Evolutionary conservation across 2,329 filamentous ascomycete genomes (phyloP).

Genomic region (Curvularia spicifera): DNA sequence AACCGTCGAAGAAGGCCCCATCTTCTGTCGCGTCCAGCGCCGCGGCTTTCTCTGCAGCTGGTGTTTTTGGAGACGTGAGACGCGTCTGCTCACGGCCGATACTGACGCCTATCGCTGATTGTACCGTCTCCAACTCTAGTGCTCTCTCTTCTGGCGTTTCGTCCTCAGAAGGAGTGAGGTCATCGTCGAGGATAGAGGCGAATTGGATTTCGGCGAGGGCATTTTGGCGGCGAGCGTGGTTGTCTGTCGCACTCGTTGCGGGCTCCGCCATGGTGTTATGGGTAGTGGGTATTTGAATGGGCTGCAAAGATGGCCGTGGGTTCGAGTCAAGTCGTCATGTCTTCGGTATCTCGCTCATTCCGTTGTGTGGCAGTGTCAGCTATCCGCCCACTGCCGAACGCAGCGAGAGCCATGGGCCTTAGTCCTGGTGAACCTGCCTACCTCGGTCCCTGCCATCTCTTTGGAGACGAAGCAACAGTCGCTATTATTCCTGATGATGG

Average conservation of each 20-base stretch:
- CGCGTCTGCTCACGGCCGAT: constrained; percentile 64
- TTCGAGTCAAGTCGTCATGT: constrained; percentile 26
- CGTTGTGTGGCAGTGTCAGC: constrained; percentile 37
- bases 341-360: constrained; percentile 22
- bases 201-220: constrained; percentile 53
- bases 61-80: constrained; percentile 63
- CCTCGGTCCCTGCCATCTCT: constrained; percentile 4
- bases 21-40: constrained; percentile 57
- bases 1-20: constrained; percentile 57
- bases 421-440: constrained; percentile 12
- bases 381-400: constrained; percentile 33
- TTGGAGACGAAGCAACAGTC: constrained; percentile 5
- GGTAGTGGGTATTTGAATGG: constrained; percentile 7
- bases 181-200: constrained; percentile 49
- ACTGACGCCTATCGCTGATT: constrained; percentile 63
- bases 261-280: constrained; percentile 31
- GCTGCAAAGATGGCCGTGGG: constrained; percentile 14
- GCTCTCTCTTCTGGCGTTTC: constrained; percentile 41
- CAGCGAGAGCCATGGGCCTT: constrained; percentile 18
- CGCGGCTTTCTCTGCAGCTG: constrained; percentile 65
- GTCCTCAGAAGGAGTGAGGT: constrained; percentile 56
- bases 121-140: constrained; percentile 49
- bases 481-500: constrained; percentile 10
- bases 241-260: constrained; percentile 8
- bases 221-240: constrained; percentile 34